Conservation (phyloP, 2,329 filamentous ascomycete species). For the Exophiala oligosperma region DNA sequence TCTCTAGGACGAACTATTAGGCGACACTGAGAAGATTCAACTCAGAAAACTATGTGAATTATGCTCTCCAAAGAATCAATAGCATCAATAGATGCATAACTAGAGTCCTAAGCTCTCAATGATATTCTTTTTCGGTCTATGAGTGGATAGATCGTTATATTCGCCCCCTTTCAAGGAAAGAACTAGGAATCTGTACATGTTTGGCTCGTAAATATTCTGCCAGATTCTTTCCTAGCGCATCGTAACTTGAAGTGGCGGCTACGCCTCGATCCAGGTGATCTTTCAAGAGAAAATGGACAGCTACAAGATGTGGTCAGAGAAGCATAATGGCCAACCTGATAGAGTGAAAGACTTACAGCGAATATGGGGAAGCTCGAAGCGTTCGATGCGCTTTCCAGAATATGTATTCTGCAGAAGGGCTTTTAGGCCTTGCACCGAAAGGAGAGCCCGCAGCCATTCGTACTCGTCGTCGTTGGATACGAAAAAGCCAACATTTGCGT, state of each 20-base stretch:
- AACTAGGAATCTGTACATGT: conserved; percentile 12
- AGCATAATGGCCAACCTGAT: not conserved
- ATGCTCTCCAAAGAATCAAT: too few species aligned
- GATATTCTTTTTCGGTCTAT: not conserved
- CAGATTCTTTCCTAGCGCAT: conserved; percentile 21
- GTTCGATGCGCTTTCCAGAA: conserved; percentile 10
- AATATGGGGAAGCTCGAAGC: conserved; percentile 17
- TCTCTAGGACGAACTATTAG: too few species aligned
- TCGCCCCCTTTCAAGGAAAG: not conserved
- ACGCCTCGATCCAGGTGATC: conserved; percentile 22
- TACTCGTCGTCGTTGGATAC: conserved; percentile 26
- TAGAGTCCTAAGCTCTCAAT: too few species aligned
- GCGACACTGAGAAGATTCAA: too few species aligned
- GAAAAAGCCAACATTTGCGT: conserved; percentile 44
- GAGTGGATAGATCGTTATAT: not conserved
- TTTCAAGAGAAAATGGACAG: conserved; percentile 23
- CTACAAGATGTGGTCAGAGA: not conserved
- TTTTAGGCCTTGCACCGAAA: conserved; percentile 40
- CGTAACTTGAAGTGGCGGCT: conserved; percentile 10
- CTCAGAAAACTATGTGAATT: too few species aligned
- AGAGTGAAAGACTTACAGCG: not conserved
- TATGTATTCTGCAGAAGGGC: conserved; percentile 11
- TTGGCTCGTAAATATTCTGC: conserved; percentile 22
- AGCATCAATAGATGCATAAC: too few species aligned
- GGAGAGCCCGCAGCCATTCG: conserved; percentile 39